phyloP scores from a whole-genome alignment of 2,329 filamentous ascomycete species.

The Pseudogymnoascus sp. region DNA sequence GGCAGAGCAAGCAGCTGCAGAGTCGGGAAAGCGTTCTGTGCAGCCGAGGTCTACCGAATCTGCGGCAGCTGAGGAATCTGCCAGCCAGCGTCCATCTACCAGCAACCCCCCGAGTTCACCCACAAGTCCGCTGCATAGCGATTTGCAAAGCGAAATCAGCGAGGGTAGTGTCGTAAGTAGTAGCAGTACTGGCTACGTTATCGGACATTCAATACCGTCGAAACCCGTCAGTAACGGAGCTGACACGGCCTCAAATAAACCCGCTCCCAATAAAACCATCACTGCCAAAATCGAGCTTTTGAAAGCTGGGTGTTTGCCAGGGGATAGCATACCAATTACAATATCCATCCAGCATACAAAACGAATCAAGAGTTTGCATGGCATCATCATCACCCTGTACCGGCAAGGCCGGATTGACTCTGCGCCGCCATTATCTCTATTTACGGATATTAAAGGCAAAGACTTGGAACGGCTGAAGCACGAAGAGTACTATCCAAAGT shows the following conservation, averaged over 20 bases:
- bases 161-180: conserved; percentile 47
- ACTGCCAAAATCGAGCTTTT: conserved; percentile 77
- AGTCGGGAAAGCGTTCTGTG: conserved; percentile 6
- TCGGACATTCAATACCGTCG: conserved; percentile 38
- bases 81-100: conserved; percentile 26
- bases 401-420: conserved; percentile 86
- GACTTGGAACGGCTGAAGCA: conserved; percentile 57
- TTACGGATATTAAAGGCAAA: conserved; percentile 43
- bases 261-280: conserved; percentile 65
- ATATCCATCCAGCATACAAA: conserved; percentile 84
- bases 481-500: conserved; percentile 79
- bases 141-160: conserved; percentile 60
- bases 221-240: conserved; percentile 52
- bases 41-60: conserved; percentile 15
- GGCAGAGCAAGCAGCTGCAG: conserved; percentile 11
- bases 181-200: conserved; percentile 27
- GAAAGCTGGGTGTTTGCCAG: conserved; percentile 75
- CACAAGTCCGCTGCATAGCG: conserved; percentile 39
- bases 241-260: conserved; percentile 30
- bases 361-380: conserved; percentile 79
- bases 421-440: conserved; percentile 44
- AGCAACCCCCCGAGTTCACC: conserved; percentile 36
- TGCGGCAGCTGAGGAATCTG: conserved; percentile 24
- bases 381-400: conserved; percentile 87
- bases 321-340: conserved; percentile 71